phyloP scores from a whole-genome alignment of 345 rosid genomes.

The Nephelium lappaceum region DNA sequence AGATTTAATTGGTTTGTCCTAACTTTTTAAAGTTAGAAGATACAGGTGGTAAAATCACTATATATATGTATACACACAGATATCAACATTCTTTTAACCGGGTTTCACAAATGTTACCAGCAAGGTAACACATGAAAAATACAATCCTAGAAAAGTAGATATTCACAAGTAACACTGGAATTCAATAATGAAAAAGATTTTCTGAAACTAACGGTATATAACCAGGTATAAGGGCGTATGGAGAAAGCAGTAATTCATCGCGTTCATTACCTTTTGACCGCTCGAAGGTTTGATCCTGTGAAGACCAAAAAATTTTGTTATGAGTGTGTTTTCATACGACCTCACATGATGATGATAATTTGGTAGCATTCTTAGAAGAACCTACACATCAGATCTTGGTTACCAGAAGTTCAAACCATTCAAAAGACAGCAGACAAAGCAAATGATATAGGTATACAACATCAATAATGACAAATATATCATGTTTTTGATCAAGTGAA shows the following conservation, averaged over 20 bases:
- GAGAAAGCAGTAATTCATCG: neutral
- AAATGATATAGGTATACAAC: slow-evolving; percentile 6
- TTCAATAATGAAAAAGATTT: neutral
- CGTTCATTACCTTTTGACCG: slow-evolving; percentile 80
- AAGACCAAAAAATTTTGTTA: slow-evolving; percentile 98
- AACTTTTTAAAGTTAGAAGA: too few relatives aligned
- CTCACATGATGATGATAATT: slow-evolving; percentile 90
- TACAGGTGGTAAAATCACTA: too few relatives aligned
- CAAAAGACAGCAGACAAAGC: slow-evolving; percentile 10
- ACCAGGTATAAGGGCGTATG: neutral
- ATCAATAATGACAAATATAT: slow-evolving; percentile 7
- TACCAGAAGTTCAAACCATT: slow-evolving; percentile 16
- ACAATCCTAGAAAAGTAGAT: neutral
- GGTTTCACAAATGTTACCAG: neutral
- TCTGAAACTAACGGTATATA: neutral
- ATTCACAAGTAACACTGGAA: neutral
- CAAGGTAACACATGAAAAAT: slow-evolving; percentile 4
- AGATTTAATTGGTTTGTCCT: too few relatives aligned
- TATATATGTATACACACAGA: too few relatives aligned
- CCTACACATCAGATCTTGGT: slow-evolving; percentile 53
- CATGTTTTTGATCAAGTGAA: neutral
- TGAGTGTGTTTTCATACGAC: slow-evolving; percentile 87
- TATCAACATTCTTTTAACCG: slow-evolving; percentile 16
- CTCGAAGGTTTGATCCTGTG: slow-evolving; percentile 98
- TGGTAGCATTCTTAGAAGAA: slow-evolving; percentile 97